Evolutionary conservation across 257 asterid genomes (phyloP), one percentile per base, ranked within the genome.

Genomic region (Fraxinus cuspidata): DNA sequence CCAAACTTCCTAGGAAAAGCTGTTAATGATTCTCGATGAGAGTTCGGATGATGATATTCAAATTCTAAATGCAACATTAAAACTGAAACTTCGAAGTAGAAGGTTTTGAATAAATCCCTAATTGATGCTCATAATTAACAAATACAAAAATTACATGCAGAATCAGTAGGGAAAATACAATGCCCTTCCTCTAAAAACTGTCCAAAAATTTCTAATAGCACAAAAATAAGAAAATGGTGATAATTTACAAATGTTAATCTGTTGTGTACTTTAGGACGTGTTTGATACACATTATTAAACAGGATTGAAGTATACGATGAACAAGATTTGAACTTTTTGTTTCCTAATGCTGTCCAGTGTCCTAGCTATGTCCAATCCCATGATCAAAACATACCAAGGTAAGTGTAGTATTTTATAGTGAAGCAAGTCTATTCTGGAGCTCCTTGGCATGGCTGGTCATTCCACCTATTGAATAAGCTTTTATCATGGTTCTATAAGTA

Each of bases 401-500:
- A 42, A 53, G 11, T 25, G 68, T 25, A 3, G 11, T 25, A 25
- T 9, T 63, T 63, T 85, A 87, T 70, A 91, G 32, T 9, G 87
- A 86, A 65, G 86, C 88, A 79, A 92, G 96, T 74, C 84, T 83
- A 18, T 72, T 83, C 77, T 79, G 87, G 74, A 92, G 81, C 84
- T 86, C 92, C 77, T 85, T 91, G 10, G 95, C 97, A 77, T 88
- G 90, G 42, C 77, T 83, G 23, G 64, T 79, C 97, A 94, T 91
- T 72, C 91, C 87, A 51, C 89, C 74, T 40, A 90, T 75, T 3
- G 86, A 71, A 78, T 89, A 94, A 11, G 92, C 90, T 82, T 94
- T 94, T 5, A 89, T 88, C 98, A 92, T 92, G 25, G 93, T 92
- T 78, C 97, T 81, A 73, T 88, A 94, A 0, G 97, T 94, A 66